These are phyloP conservation scores for Euphorbia lathyris DNA, from an alignment of 345 rosid species.

Conservation along the genomic window DNA sequence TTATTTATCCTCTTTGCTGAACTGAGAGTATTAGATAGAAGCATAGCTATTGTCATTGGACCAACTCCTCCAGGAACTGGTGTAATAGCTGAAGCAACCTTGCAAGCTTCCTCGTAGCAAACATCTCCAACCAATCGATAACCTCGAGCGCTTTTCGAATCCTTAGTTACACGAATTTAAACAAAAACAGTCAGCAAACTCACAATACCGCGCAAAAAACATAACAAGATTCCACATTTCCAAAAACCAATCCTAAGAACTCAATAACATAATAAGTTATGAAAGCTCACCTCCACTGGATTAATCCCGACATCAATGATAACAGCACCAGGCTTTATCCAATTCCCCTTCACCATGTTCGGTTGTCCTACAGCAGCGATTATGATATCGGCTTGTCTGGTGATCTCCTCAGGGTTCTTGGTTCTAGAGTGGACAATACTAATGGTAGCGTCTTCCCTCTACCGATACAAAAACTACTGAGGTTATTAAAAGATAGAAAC, in stretches of 20 bases:
- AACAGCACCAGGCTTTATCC: conserved; percentile 92
- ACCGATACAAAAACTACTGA: conserved; percentile 8
- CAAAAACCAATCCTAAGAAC: too few species aligned
- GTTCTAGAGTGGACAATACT: conserved; percentile 80
- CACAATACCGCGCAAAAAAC: too few species aligned
- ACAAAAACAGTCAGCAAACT: conserved; percentile 10
- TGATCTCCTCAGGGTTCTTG: conserved; percentile 65
- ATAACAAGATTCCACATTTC: too few species aligned
- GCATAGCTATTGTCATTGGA: conserved; percentile 93
- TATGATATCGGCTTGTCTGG: conserved; percentile 71
- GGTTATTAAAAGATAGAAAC: neutral
- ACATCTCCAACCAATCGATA: conserved; percentile 77
- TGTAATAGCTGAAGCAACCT: conserved; percentile 72
- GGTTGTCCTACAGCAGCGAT: conserved; percentile 80
- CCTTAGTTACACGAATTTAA: conserved; percentile 35
- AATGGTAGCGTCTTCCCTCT: conserved; percentile 86
- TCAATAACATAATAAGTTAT: neutral
- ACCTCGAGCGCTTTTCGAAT: conserved; percentile 53
- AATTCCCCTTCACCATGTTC: conserved; percentile 73
- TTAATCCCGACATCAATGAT: conserved; percentile 89
- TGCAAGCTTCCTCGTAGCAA: conserved; percentile 71
- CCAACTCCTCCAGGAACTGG: conserved; percentile 95
- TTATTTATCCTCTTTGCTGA: conserved; percentile 66
- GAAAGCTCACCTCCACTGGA: conserved; percentile 58
- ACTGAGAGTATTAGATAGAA: conserved; percentile 68